A percentile compares a stretch with the other conserved stretches of the same genome.
Evolutionary conservation across 73 alveolate species (phyloP).

Genomic region (Uronychia setigera): DNA sequence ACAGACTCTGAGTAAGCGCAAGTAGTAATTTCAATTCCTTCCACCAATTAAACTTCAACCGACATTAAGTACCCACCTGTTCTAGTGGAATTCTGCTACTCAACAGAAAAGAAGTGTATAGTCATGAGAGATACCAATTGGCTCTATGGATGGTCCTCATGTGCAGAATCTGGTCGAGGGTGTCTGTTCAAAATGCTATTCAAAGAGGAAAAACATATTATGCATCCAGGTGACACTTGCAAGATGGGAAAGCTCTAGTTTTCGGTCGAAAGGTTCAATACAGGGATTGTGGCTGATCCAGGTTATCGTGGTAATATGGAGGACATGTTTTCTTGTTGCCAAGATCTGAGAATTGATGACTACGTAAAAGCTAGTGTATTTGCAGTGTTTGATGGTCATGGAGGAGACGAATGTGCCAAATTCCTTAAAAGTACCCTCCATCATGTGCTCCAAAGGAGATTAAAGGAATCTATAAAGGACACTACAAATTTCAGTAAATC

Average conservation of each 20-base stretch:
- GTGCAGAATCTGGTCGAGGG: conserved; percentile 27
- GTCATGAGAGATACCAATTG: conserved; percentile 34
- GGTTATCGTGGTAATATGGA: conserved; percentile 69
- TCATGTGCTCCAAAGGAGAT: conserved; percentile 29
- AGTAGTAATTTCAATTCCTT: background rate
- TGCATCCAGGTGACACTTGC: conserved; percentile 53
- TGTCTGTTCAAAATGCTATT: conserved; percentile 41
- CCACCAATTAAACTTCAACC: background rate
- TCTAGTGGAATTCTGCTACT: background rate
- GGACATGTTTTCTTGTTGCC: conserved; percentile 39
- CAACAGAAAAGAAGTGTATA: background rate
- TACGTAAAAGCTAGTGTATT: conserved; percentile 48
- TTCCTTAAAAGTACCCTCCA: conserved; percentile 74
- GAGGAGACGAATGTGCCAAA: conserved; percentile 83
- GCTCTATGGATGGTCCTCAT: conserved; percentile 47
- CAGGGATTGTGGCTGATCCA: conserved; percentile 64
- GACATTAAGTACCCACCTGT: background rate
- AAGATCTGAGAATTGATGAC: conserved; percentile 45
- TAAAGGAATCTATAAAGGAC: conserved; percentile 43
- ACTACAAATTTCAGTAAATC: conserved; percentile 16
- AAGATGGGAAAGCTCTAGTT: conserved; percentile 64
- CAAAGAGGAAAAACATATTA: conserved; percentile 14
- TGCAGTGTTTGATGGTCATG: conserved; percentile 90
- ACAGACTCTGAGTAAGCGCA: background rate
- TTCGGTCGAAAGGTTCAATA: conserved; percentile 65